These are phyloP conservation scores for Vairimorpha necatrix DNA, from an alignment of 371 early-diverging fungal genomes.

Conservation along the genomic window DNA sequence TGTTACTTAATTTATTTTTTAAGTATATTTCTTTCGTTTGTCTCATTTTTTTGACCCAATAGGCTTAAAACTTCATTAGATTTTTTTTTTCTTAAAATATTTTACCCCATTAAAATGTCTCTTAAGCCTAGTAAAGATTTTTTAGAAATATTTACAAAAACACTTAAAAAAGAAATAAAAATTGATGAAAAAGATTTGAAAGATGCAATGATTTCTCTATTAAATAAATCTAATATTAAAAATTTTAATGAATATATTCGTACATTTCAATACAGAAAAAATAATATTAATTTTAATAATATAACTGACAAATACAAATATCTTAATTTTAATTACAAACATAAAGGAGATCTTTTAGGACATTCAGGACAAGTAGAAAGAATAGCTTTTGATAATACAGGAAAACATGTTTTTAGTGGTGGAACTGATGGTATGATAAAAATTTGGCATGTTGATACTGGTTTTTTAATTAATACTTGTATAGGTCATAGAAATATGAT, in stretches of 20 bases:
- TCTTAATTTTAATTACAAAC: constrained; percentile 17
- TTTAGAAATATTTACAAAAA: not conserved
- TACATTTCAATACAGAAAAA: constrained; percentile 17
- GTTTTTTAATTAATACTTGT: constrained; percentile 48
- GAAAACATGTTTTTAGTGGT: constrained; percentile 58
- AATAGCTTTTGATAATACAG: constrained; percentile 55
- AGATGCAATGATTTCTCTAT: constrained; percentile 8
- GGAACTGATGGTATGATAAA: constrained; percentile 64
- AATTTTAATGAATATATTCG: constrained; percentile 32
- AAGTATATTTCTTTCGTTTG: too few relatives aligned
- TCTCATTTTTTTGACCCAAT: too few relatives aligned
- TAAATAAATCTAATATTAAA: constrained; percentile 32
- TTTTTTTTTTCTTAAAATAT: not conserved
- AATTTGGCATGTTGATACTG: constrained; percentile 53
- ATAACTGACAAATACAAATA: not conserved
- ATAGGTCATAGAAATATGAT: constrained; percentile 53
- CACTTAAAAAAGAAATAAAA: constrained; percentile 7
- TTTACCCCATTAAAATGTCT: not conserved
- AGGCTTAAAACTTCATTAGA: too few relatives aligned
- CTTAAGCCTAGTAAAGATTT: not conserved
- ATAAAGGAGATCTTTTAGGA: constrained; percentile 33
- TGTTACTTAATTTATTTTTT: too few relatives aligned
- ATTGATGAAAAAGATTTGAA: constrained; percentile 13
- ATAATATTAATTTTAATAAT: not conserved
- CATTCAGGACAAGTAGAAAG: constrained; percentile 61